Evolutionary conservation across 139 green algal genomes (phyloP), one percentile per base, ranked within the genome.

Genomic region (Chlamydomonas asymmetrica): DNA sequence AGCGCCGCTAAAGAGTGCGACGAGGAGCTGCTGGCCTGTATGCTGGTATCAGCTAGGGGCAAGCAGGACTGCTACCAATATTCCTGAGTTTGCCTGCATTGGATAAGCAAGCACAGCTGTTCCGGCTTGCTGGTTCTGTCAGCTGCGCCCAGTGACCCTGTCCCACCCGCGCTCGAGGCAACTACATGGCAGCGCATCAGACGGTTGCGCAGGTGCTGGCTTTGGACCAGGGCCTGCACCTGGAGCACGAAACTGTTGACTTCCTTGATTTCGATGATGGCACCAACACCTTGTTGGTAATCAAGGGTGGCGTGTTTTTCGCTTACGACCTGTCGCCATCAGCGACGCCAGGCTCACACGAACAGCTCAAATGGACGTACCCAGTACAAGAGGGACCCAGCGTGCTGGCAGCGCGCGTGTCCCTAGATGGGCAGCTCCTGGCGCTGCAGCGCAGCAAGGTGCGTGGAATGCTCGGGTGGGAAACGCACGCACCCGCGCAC

Each of bases 191-290:
- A n/a, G n/a, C n/a, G n/a, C n/a, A n/a, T n/a, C n/a, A n/a, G 32
- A 56, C 48, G 10, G 66, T 66, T 20, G 61, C 67, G 16, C 80
- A 85, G 32, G 80, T 84, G 56, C 80, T 78, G 20, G 72, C 82
- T 2, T n/a, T 79, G 43, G 85, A 90, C 32, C 37, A 78, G 56
- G 85, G 85, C 1, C 54, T 85, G 48, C 22, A 71, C 41, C 67
- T 89, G 18, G 38, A 73, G 45, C 75, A 89, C 22, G 87, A 90
- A 75, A 88, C 56, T 9, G 57, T 90, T 45, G 57, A 85, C 23
- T 62, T 73, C 35, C 74, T 90, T 39, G 66, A 56, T 3, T 91
- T 89, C 66, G 88, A 92, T 71, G 85, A 92, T 49, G 80, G 75
- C 9, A 82, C 72, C 1, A 56, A 56, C 59, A 74, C 82, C 61